These are phyloP conservation scores for Gonium pectorale DNA, from an alignment of 139 green algal genomes.

Conservation along the genomic window DNA sequence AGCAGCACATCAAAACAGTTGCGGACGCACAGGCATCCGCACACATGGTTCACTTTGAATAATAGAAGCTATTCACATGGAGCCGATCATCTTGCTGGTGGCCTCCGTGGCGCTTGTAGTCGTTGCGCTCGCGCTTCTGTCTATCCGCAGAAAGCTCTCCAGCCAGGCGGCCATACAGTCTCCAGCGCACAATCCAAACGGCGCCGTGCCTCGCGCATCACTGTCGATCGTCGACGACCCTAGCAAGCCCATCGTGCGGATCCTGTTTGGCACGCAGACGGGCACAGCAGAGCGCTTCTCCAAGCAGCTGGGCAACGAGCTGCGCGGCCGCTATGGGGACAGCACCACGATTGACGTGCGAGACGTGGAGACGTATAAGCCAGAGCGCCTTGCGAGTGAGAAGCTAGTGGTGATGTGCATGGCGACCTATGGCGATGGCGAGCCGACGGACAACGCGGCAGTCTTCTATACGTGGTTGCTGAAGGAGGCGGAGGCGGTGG, in stretches of 20 bases:
- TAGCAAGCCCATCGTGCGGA: constrained; percentile 56
- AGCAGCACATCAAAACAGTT: too few species aligned
- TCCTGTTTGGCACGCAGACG: constrained; percentile 72
- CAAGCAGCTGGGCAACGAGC: constrained; percentile 79
- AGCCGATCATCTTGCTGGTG: neutral
- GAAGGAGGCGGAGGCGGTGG: constrained; percentile 64
- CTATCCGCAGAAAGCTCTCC: neutral
- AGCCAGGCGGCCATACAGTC: neutral
- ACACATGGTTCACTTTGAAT: too few species aligned
- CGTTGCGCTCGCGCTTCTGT: constrained; percentile 19
- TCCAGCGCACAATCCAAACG: neutral
- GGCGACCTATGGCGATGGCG: constrained; percentile 98
- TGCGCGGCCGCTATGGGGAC: constrained; percentile 71
- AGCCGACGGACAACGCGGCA: constrained; percentile 93
- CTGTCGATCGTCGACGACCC: constrained; percentile 34
- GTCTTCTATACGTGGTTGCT: constrained; percentile 90
- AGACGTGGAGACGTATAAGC: constrained; percentile 81
- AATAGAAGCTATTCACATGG: too few species aligned
- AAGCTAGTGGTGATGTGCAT: constrained; percentile 86
- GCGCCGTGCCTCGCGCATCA: neutral
- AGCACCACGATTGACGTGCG: constrained; percentile 69
- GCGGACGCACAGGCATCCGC: too few species aligned
- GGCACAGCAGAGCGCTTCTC: constrained; percentile 81
- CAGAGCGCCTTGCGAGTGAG: constrained; percentile 65
- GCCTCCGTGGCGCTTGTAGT: neutral